phyloP scores from a whole-genome alignment of 768 basidiomycete species.

The Russula virescens region DNA sequence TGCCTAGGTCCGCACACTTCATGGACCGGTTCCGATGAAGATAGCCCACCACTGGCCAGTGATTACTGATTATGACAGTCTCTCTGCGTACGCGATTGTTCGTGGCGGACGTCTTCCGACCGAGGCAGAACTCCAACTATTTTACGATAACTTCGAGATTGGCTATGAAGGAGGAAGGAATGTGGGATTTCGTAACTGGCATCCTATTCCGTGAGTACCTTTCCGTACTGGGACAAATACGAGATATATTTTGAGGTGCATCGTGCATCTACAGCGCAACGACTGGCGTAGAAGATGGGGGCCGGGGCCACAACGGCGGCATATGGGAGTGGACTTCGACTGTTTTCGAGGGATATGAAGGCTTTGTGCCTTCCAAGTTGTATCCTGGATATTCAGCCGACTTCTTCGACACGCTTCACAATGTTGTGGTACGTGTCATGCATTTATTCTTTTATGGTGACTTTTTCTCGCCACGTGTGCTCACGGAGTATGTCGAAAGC shows the following conservation, averaged over 20 bases:
- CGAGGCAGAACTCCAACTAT: conserved; percentile 78
- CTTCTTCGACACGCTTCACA: conserved; percentile 86
- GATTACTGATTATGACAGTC: conserved; percentile 66
- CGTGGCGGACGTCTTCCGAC: conserved; percentile 94
- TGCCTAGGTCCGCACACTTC: conserved; percentile 70
- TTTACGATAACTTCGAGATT: conserved; percentile 66
- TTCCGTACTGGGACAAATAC: background rate
- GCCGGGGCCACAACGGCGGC: conserved; percentile 83
- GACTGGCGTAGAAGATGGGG: conserved; percentile 47
- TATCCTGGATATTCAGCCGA: conserved; percentile 92
- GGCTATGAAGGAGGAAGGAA: conserved; percentile 79
- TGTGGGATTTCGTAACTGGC: conserved; percentile 88
- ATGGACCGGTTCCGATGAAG: conserved; percentile 75
- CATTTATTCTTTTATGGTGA: background rate
- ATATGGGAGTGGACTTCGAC: conserved; percentile 99
- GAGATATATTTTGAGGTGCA: conserved; percentile 4
- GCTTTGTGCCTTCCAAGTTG: conserved; percentile 65
- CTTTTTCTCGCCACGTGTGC: background rate
- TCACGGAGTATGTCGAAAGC: conserved; percentile 38
- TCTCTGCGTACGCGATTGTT: conserved; percentile 73
- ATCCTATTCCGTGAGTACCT: conserved; percentile 74
- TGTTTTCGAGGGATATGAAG: conserved; percentile 60
- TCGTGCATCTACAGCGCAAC: conserved; percentile 47
- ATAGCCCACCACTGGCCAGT: conserved; percentile 85
- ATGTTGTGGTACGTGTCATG: conserved; percentile 66